A percentile compares a stretch with the other conserved stretches of the same genome.
Conservation (phyloP, 176 grass and related monocot species). For the Eragrostis curvula region DNA sequence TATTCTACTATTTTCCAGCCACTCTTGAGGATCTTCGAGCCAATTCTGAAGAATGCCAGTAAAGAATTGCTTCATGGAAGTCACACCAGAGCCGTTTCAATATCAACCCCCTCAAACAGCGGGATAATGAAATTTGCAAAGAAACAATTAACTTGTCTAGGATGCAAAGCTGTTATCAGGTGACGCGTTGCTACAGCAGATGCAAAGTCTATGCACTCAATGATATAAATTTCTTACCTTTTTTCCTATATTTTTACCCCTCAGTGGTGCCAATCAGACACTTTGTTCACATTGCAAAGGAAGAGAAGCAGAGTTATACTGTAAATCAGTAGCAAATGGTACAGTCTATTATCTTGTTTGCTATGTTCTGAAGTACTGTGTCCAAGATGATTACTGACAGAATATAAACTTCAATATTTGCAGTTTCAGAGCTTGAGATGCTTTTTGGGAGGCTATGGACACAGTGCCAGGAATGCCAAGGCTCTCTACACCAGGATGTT, state of each 20-base stretch:
- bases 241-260: conserved; percentile 29
- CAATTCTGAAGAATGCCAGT: conserved; percentile 95
- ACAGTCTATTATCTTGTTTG: conserved; percentile 14
- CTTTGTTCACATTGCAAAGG: conserved; percentile 96
- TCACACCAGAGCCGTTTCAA: conserved; percentile 92
- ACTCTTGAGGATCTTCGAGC: conserved; percentile 94
- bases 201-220: not conserved
- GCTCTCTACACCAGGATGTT: conserved; percentile 98
- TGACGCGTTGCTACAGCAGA: conserved; percentile 11
- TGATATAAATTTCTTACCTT: not conserved
- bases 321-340: conserved; percentile 95
- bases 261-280: conserved; percentile 74
- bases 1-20: conserved; percentile 57
- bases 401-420: too few species aligned
- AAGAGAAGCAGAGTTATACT: conserved; percentile 97
- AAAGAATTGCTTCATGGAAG: conserved; percentile 98
- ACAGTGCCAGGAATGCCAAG: conserved; percentile 98
- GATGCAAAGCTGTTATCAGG: conserved; percentile 98
- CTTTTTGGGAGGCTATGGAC: conserved; percentile 97
- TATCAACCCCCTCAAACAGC: conserved; percentile 97
- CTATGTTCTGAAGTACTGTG: not conserved
- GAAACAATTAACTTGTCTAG: conserved; percentile 91
- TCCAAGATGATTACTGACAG: not conserved
- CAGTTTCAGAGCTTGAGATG: conserved; percentile 88
- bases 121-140: conserved; percentile 99